Evolutionary conservation across 2,329 filamentous ascomycete genomes (phyloP).

Genomic region (Alternaria tenuissima): DNA sequence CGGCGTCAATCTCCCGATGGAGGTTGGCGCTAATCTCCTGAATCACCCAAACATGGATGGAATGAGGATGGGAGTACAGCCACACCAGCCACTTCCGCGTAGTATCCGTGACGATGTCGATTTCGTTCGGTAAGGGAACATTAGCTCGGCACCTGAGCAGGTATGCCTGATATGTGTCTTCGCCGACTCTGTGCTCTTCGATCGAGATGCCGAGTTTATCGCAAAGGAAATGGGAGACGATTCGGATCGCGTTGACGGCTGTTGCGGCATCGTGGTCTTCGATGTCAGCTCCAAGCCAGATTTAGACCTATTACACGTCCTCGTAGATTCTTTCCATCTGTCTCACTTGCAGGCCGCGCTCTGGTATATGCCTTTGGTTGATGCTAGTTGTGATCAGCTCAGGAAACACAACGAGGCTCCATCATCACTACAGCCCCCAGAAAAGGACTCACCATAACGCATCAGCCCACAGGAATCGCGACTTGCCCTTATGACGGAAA

Average conservation of each 20-base stretch:
- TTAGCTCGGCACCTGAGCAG: background rate
- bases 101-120: background rate
- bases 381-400: background rate
- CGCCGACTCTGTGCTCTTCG: background rate
- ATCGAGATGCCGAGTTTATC: too few relatives aligned
- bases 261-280: too few relatives aligned
- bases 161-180: background rate
- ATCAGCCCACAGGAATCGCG: background rate
- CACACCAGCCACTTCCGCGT: background rate
- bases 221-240: too few relatives aligned
- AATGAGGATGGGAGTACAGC: background rate
- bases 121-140: background rate
- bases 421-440: fast-evolving
- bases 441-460: background rate
- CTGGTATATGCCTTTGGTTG: too few relatives aligned
- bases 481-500: background rate
- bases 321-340: too few relatives aligned
- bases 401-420: background rate
- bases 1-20: background rate
- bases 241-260: too few relatives aligned
- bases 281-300: too few relatives aligned
- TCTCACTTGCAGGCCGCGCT: too few relatives aligned
- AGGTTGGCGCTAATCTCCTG: background rate
- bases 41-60: background rate
- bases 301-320: too few relatives aligned